These are phyloP conservation scores for Torulaspora franciscae DNA, from an alignment of 805 yeast species.

Conservation along the genomic window DNA sequence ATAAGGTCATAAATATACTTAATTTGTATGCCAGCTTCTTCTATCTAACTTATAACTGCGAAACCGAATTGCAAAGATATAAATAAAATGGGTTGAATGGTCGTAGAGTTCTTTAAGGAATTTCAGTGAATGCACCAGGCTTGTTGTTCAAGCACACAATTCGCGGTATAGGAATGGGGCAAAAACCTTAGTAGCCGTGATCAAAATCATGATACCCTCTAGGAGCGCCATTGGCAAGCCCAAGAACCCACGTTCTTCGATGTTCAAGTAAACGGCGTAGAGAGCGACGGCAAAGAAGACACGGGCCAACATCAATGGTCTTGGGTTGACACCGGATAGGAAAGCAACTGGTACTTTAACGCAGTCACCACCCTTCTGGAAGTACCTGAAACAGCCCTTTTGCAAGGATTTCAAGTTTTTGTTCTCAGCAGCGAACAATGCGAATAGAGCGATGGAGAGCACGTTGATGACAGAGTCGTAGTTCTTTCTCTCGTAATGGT, in stretches of 20 bases:
- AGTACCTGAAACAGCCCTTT: conserved; percentile 83
- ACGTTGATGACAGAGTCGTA: conserved; percentile 84
- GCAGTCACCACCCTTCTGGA: conserved; percentile 77
- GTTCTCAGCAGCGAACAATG: conserved; percentile 83
- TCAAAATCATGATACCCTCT: conserved; percentile 62
- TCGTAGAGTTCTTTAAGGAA: neutral
- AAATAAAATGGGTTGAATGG: conserved; percentile 4
- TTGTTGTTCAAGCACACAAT: conserved; percentile 34
- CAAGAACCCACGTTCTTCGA: conserved; percentile 54
- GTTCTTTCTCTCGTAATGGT: conserved; percentile 73
- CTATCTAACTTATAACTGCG: conserved; percentile 7
- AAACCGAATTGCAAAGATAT: conserved; percentile 6
- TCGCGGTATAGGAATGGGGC: conserved; percentile 68
- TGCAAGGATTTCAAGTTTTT: conserved; percentile 64
- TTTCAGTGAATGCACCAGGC: neutral
- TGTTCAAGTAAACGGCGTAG: conserved; percentile 69
- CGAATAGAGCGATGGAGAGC: conserved; percentile 81
- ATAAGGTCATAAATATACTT: neutral
- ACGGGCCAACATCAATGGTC: conserved; percentile 66
- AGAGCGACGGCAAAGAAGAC: conserved; percentile 91
- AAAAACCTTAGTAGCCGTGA: conserved; percentile 73
- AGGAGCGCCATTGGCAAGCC: conserved; percentile 67
- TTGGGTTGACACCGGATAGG: conserved; percentile 74
- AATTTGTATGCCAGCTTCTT: conserved; percentile 3
- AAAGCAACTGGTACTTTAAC: conserved; percentile 75